Evolutionary conservation across 805 yeast species (phyloP).

Genomic region (Wickerhamomyces sydowiorum): DNA sequence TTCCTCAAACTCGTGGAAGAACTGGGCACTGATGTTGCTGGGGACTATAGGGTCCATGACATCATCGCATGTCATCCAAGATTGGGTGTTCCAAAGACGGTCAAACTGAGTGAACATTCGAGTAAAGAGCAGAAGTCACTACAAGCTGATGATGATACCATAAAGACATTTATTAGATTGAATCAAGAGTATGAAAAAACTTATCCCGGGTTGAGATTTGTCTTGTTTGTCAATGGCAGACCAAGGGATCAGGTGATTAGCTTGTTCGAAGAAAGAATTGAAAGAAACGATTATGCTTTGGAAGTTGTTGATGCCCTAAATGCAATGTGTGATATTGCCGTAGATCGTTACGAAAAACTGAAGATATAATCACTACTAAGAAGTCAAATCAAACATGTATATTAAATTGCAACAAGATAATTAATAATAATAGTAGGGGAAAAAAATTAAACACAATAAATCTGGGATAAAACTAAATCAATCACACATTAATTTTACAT

Average conservation of each 20-base stretch:
- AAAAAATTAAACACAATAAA: background rate
- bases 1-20: constrained; percentile 8
- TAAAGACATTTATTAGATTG: constrained; percentile 38
- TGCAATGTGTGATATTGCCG: constrained; percentile 91
- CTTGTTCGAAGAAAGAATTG: constrained; percentile 55
- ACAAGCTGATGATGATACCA: constrained; percentile 40
- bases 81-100: constrained; percentile 56
- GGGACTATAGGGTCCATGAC: constrained; percentile 12
- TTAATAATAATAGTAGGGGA: background rate
- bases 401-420: background rate
- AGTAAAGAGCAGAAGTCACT: constrained; percentile 65
- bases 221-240: constrained; percentile 86
- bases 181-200: constrained; percentile 58
- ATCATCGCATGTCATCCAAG: constrained; percentile 93
- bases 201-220: constrained; percentile 74
- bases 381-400: background rate
- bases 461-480: background rate
- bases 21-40: constrained; percentile 4
- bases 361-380: background rate
- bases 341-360: constrained; percentile 63
- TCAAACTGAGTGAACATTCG: constrained; percentile 58
- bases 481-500: background rate
- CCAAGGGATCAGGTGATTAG: constrained; percentile 57
- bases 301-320: constrained; percentile 68
- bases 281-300: constrained; percentile 39